These are phyloP conservation scores for Senecio squalidus DNA, from an alignment of 140 eudicot species.

Conservation along the genomic window DNA sequence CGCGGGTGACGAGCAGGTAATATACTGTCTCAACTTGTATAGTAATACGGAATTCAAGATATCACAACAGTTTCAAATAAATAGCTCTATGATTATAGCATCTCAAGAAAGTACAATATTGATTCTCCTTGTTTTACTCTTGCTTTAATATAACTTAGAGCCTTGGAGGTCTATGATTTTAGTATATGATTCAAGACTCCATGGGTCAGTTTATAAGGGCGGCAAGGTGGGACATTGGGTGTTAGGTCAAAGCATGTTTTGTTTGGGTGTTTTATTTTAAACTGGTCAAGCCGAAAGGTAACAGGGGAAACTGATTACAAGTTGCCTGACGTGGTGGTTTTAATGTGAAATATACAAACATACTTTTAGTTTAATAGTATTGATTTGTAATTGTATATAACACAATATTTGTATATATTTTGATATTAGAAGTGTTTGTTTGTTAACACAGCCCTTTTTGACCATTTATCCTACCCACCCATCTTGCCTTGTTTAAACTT, in stretches of 20 bases:
- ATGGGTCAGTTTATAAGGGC: not conserved
- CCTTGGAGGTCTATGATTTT: no score
- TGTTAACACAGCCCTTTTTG: no score
- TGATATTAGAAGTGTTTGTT: no score
- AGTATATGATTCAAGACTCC: not conserved
- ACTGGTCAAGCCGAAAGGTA: not conserved
- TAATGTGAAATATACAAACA: no score
- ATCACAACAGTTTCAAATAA: not conserved
- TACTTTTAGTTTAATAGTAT: no score
- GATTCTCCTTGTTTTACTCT: not conserved
- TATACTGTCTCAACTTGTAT: not conserved
- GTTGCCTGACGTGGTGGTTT: no score
- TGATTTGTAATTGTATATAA: no score
- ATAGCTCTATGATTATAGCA: slow-evolving; percentile 1
- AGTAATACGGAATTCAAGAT: not conserved
- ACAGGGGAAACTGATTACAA: no score
- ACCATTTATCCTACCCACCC: no score
- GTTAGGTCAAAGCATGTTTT: not conserved
- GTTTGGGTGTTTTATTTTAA: not conserved
- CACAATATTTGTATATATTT: no score
- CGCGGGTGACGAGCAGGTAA: slow-evolving; percentile 97
- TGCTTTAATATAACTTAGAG: slow-evolving; percentile 4
- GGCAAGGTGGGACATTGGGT: not conserved
- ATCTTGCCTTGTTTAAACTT: no score
- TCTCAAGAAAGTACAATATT: not conserved